Evolutionary conservation across 768 basidiomycete genomes (phyloP), one percentile per base, ranked within the genome.

Genomic region (Amanita thiersii): DNA sequence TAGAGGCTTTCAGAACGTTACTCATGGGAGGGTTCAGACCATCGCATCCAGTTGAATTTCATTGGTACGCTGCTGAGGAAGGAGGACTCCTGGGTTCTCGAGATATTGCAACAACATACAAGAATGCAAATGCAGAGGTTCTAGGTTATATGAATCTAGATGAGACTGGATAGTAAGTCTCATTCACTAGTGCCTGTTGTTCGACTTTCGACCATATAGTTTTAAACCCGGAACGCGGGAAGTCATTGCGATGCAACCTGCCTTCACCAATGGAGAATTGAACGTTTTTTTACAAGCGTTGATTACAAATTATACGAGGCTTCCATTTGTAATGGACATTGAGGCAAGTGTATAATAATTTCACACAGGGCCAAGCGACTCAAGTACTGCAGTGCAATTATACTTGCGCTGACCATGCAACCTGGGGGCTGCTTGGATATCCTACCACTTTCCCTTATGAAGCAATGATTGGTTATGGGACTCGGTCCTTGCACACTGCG

Each of bases 101-200:
- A 46, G 77, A 73, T 5, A 63, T 80, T 43, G 75, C 71, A 3
- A 64, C 64, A 20, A 57, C 54, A 18, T 77, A 77, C 57, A 69
- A 70, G 51, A 63, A 56, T 35, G 50, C 60, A 12, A 68, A 66
- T 3, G 58, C 61, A 31, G 56, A 63, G 18, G 68, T 78, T 18
- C 66, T 65, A 23, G 77, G 68, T 0, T 75, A 75, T 65, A 63
- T 69, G 52, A 56, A 73, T 42, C 51, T 72, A n/a, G 70, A 69
- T 33, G 65, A 64, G 57, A 57, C 61, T 31, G 60, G 56, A 36
- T 64, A 62, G 61, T 64, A 41, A 49, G 61, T 30, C 9, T 52
- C 5, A 20, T 11, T 28, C 39, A 19, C 23, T 15, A n/a, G n/a
- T n/a, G n/a, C n/a, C n/a, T n/a, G 29, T 5, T n/a, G 8, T 10